Base-by-base conservation (phyloP, 257 asterid species). In the Petunia secreta region DNA sequence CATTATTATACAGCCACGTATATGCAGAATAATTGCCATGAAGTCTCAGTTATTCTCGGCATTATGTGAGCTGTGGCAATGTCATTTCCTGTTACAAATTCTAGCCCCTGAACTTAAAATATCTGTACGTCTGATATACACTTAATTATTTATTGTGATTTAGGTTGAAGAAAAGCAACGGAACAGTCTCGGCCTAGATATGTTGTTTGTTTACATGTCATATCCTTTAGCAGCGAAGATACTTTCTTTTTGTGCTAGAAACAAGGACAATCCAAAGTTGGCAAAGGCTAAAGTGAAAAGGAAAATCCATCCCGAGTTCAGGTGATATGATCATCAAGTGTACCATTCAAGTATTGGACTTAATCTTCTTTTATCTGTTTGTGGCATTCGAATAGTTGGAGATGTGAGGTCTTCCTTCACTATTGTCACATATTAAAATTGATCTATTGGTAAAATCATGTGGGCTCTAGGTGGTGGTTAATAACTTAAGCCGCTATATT, bases 81-180 rank as follows among this genome's bases (percentile, higher is more conserved):
- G 8, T 44, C 11, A 43, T 40, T 52, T 67, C 36, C 53, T 15
- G 13, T 40, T 4, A 14, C 34, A 67, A 11, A 7, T 40, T 67
- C 50, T 39, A 67, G 25, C 34, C 52, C 14, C 36, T 43, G 15
- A 37, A 62, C 44, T 2, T 13, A 8, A 25, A 46, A n/a, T 59
- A 58, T 57, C 48, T 75, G 37, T 62, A 2, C 46, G 44, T 75
- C 48, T 39, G 57, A 69, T 44, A 69, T 41, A 43, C 39, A 10
- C 39, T 10, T 34, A 64, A 64, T 10, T 69, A 13, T 43, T 14
- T 41, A 69, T 36, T 84, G 82, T 78, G 80, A 81, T 78, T 75
- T 80, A 91, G 95, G 92, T 89, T 82, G 91, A 79, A 79, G 95
- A 91, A 85, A 88, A 82, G 77, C 84, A 41, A 73, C 83, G 93